Evolutionary conservation across 2,329 filamentous ascomycete genomes (phyloP).

Genomic region (Sarocladiaceae sp.): DNA sequence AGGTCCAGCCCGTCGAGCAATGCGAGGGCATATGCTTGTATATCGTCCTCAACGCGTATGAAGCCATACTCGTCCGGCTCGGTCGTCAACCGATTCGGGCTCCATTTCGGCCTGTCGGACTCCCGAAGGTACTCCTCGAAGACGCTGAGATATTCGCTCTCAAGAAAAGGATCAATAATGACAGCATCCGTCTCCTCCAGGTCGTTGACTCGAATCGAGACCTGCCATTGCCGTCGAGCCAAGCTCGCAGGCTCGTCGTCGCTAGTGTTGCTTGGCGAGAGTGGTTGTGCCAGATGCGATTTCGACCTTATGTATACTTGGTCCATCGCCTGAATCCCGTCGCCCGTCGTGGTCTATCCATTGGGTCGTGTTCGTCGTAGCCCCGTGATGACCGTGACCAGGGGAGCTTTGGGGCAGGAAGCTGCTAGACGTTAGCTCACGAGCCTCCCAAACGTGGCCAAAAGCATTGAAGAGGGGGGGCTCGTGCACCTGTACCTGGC

Average conservation of each 20-base stretch:
- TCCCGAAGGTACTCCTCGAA: constrained; percentile 21
- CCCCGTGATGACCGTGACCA: too few species aligned
- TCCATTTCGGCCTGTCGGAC: constrained; percentile 18
- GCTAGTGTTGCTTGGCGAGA: constrained; percentile 6
- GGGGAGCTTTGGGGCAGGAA: background rate
- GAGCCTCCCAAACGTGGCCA: background rate
- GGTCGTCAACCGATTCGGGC: constrained; percentile 13
- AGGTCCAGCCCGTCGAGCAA: constrained; percentile 18
- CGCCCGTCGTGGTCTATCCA: background rate
- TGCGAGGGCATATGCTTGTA: constrained; percentile 15
- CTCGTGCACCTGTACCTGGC: too few species aligned
- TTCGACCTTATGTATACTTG: constrained; percentile 12
- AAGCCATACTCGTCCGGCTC: constrained; percentile 5
- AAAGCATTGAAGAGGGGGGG: background rate
- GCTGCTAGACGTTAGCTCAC: constrained; percentile 1
- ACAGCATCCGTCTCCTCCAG: constrained; percentile 8
- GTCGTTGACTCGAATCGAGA: constrained; percentile 18
- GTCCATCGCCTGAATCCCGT: constrained; percentile 11
- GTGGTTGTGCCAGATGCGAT: constrained; percentile 4
- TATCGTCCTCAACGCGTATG: constrained; percentile 10
- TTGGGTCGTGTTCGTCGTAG: constrained; percentile 2
- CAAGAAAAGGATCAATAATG: constrained; percentile 20
- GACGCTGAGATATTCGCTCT: constrained; percentile 18
- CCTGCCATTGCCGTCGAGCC: constrained; percentile 16
- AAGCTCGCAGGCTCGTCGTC: background rate